Percentiles rank a stretch among this genome's conserved stretches.
phyloP scores from a whole-genome alignment of 2,329 filamentous ascomycete genomes.

The Zalaria obscura region DNA sequence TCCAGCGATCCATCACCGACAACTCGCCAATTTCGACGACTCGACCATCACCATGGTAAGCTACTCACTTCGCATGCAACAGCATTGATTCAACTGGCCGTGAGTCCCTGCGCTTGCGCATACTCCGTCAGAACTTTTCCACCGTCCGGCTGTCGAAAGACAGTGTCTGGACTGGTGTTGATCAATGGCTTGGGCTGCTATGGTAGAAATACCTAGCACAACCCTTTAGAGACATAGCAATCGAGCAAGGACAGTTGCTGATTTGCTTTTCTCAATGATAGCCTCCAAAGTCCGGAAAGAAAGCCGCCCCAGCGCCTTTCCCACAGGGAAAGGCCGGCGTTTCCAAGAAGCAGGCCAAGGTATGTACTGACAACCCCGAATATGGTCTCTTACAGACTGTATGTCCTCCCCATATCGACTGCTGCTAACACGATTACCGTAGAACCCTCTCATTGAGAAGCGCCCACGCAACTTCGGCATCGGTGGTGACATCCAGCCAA shows the following conservation, averaged over 20 bases:
- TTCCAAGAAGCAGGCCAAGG: conserved; percentile 92
- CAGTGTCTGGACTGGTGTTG: conserved; percentile 6
- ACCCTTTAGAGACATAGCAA: conserved; percentile 84
- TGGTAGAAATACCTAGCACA: conserved; percentile 41
- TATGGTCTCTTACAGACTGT: background rate
- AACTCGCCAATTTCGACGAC: conserved; percentile 4
- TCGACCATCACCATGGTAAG: conserved; percentile 7
- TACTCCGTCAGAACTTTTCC: conserved; percentile 3
- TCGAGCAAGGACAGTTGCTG: conserved; percentile 69
- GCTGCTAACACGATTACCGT: conserved; percentile 1
- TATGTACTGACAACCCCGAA: conserved; percentile 34
- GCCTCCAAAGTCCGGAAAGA: conserved; percentile 97
- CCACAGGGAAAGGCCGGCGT: conserved; percentile 76
- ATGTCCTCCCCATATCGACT: conserved; percentile 5
- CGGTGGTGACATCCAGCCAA: conserved; percentile 96
- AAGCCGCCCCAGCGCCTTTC: conserved; percentile 94
- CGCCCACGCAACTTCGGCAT: conserved; percentile 95
- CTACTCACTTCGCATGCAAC: conserved; percentile 1
- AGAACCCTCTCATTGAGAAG: conserved; percentile 99
- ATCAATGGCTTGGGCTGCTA: conserved; percentile 37
- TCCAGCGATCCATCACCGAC: background rate
- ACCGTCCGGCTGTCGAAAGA: background rate
- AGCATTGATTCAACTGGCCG: conserved; percentile 2
- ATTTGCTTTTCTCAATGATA: conserved; percentile 99
- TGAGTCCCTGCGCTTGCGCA: background rate